These are phyloP conservation scores for Cladosporium sp. DNA, from an alignment of 2,329 filamentous ascomycete species.

Conservation along the genomic window DNA sequence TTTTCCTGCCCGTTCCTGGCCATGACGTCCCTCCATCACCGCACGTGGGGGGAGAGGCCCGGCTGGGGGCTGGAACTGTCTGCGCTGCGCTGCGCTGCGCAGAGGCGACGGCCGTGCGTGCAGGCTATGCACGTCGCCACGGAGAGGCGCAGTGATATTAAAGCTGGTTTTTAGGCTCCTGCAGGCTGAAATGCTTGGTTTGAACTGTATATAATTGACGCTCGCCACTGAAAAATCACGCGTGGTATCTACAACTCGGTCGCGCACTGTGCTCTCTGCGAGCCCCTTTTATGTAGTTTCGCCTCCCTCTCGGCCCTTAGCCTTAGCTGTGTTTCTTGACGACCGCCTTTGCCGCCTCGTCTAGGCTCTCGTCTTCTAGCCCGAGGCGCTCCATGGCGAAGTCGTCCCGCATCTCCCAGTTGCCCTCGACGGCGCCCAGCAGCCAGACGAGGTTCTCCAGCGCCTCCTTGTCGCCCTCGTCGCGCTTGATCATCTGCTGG, in stretches of 20 bases:
- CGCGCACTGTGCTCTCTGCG: background rate
- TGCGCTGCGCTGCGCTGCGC: too few relatives aligned
- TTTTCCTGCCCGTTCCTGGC: background rate
- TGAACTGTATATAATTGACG: too few relatives aligned
- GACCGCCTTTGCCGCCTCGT: constrained; percentile 29
- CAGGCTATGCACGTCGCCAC: too few relatives aligned
- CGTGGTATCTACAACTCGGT: background rate
- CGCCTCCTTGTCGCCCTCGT: constrained; percentile 29
- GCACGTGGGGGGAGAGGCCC: background rate
- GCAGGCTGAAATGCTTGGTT: too few relatives aligned
- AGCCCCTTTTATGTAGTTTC: too few relatives aligned
- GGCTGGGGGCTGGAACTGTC: too few relatives aligned
- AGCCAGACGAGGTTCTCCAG: constrained; percentile 27
- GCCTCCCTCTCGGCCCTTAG: too few relatives aligned
- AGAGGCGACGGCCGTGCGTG: too few relatives aligned
- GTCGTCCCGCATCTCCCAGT: constrained; percentile 30
- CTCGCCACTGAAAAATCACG: too few relatives aligned
- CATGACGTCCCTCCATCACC: background rate
- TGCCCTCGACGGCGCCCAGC: constrained; percentile 26
- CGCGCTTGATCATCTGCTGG: constrained; percentile 30
- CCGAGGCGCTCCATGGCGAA: constrained; percentile 38
- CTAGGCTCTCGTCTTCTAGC: constrained; percentile 35
- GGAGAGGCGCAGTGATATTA: too few relatives aligned
- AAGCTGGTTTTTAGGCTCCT: too few relatives aligned
- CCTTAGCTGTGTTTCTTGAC: background rate